Percentiles rank a stretch among this genome's conserved stretches.
phyloP scores from a whole-genome alignment of 495 filamentous ascomycete genomes.

The Hypomontagnella monticulosa region DNA sequence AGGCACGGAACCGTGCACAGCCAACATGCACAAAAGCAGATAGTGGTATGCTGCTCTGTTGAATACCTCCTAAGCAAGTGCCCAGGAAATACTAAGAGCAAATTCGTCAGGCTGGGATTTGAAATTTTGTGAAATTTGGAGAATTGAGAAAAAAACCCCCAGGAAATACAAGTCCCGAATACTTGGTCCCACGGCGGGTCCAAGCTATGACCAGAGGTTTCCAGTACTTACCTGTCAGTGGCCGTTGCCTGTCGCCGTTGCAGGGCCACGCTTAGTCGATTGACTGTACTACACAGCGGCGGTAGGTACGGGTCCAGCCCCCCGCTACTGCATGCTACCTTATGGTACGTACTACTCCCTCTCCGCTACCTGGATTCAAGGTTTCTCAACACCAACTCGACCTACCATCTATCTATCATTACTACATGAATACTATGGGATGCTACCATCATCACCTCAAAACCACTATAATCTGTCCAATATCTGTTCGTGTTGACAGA shows the following conservation, averaged over 20 bases:
- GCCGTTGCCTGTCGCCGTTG: neutral
- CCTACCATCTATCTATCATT: slow-evolving; percentile 1
- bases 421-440: neutral
- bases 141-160: slow-evolving; percentile 11
- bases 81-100: slow-evolving; percentile 16
- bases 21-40: slow-evolving; percentile 46
- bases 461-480: slow-evolving; percentile 35
- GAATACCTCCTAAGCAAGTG: too few relatives aligned
- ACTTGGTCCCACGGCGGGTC: slow-evolving; percentile 32
- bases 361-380: neutral
- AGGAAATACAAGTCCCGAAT: slow-evolving; percentile 40
- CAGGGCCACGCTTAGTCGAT: neutral
- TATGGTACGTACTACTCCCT: neutral
- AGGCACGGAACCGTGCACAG: slow-evolving; percentile 32
- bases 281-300: neutral
- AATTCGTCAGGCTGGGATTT: slow-evolving; percentile 47
- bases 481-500: slow-evolving; percentile 41
- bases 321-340: slow-evolving; percentile 15
- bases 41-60: slow-evolving; percentile 39
- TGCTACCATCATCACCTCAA: neutral
- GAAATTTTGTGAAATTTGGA: slow-evolving; percentile 47
- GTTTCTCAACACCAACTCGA: neutral
- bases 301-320: slow-evolving; percentile 11
- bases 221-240: slow-evolving; percentile 9
- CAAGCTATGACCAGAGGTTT: slow-evolving; percentile 29